A percentile compares a stretch with the other conserved stretches of the same genome.
These are phyloP conservation scores for Aspergillus floridensis DNA, from an alignment of 2,329 filamentous ascomycete species.

Conservation along the genomic window DNA sequence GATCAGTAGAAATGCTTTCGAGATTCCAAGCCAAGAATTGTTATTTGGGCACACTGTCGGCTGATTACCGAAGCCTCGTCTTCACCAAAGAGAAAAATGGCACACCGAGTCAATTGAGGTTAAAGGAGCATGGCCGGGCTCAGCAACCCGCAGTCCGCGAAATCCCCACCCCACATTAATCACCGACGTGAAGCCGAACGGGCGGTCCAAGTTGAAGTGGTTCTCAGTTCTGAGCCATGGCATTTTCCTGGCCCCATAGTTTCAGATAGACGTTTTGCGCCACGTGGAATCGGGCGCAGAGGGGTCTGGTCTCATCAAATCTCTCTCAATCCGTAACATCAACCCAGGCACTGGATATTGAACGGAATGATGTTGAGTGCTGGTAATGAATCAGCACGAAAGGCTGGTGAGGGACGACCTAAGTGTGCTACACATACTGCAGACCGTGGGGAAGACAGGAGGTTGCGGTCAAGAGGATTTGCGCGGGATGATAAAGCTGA, in stretches of 20 bases:
- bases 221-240: slow-evolving; percentile 1
- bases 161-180: slow-evolving; percentile 14
- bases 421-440: not conserved
- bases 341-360: not conserved
- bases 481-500: not conserved
- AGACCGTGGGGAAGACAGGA: not conserved
- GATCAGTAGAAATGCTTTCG: too few relatives aligned
- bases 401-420: too few relatives aligned
- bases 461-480: not conserved
- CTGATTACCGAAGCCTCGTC: not conserved
- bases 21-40: too few relatives aligned
- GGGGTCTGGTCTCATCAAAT: slow-evolving; percentile 9
- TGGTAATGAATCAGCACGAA: not conserved
- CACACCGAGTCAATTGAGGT: not conserved
- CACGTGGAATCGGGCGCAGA: slow-evolving; percentile 13
- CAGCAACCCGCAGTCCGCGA: slow-evolving; percentile 9
- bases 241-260: slow-evolving; percentile 5
- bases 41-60: not conserved
- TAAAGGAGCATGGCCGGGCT: not conserved
- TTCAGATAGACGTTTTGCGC: slow-evolving; percentile 13
- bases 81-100: not conserved
- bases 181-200: slow-evolving; percentile 16
- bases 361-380: not conserved
- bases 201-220: slow-evolving; percentile 18
- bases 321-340: slow-evolving; percentile 5